Evolutionary conservation across 2,329 filamentous ascomycete species (phyloP).

Genomic region (Sclerotinia nivalis): DNA sequence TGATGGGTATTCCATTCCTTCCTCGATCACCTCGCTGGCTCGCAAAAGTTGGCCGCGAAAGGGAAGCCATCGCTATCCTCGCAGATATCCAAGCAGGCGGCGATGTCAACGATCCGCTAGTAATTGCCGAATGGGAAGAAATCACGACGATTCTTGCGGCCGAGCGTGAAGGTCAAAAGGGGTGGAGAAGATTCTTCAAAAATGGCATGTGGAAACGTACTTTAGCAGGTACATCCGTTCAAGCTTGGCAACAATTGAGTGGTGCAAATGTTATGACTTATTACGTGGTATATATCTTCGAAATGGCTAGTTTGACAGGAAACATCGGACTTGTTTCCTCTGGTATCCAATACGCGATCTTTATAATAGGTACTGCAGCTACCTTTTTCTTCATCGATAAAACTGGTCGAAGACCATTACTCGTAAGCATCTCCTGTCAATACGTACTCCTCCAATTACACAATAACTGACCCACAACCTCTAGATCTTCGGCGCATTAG

Average conservation of each 20-base stretch:
- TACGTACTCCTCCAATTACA: neutral
- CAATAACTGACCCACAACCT: slow-evolving; percentile 29
- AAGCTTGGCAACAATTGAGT: slow-evolving; percentile 34
- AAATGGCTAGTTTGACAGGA: slow-evolving; percentile 43
- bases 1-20: slow-evolving; percentile 47
- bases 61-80: slow-evolving; percentile 50
- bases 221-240: slow-evolving; percentile 30
- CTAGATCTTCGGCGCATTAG: slow-evolving; percentile 44
- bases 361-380: slow-evolving; percentile 32
- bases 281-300: slow-evolving; percentile 45
- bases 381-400: slow-evolving; percentile 37
- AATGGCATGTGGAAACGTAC: slow-evolving; percentile 59
- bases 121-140: slow-evolving; percentile 59
- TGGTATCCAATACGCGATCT: slow-evolving; percentile 35
- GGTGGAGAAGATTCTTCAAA: slow-evolving; percentile 46
- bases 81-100: slow-evolving; percentile 59
- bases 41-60: slow-evolving; percentile 49
- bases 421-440: neutral
- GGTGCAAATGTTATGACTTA: slow-evolving; percentile 41
- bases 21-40: slow-evolving; percentile 55
- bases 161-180: slow-evolving; percentile 34
- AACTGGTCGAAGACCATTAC: slow-evolving; percentile 25
- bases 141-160: slow-evolving; percentile 46
- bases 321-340: slow-evolving; percentile 42
- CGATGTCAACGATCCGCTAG: slow-evolving; percentile 53